Evolutionary conservation across 768 basidiomycete genomes (phyloP).

Genomic region (Macrolepiota albuminosa): DNA sequence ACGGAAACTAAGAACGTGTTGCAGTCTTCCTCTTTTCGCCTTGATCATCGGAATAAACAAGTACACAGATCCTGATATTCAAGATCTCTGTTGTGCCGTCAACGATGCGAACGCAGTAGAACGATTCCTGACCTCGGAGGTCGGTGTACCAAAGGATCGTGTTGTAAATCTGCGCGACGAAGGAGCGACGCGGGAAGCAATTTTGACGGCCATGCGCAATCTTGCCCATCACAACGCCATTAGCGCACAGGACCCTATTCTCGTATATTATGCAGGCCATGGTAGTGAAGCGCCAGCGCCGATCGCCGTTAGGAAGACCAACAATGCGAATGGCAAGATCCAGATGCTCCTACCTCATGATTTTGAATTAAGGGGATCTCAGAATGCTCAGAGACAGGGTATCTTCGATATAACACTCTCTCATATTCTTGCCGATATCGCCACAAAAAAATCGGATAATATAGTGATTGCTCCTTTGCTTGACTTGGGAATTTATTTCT

Average conservation of each 20-base stretch:
- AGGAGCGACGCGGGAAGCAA: neutral
- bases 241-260: constrained; percentile 4
- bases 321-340: neutral
- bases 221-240: neutral
- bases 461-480: neutral
- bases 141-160: neutral
- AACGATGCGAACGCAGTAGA: neutral
- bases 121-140: neutral
- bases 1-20: too few species aligned
- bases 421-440: neutral
- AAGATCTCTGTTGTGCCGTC: neutral
- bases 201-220: neutral
- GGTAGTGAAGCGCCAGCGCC: neutral
- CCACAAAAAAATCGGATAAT: constrained; percentile 6
- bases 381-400: neutral
- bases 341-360: neutral
- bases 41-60: constrained; percentile 11
- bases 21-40: neutral
- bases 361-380: neutral
- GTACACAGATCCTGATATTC: neutral
- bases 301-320: neutral
- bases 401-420: constrained; percentile 4
- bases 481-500: neutral
- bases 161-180: neutral
- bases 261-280: constrained; percentile 13